phyloP scores from a whole-genome alignment of 306 rosid species.

The Rosa lucieae region DNA sequence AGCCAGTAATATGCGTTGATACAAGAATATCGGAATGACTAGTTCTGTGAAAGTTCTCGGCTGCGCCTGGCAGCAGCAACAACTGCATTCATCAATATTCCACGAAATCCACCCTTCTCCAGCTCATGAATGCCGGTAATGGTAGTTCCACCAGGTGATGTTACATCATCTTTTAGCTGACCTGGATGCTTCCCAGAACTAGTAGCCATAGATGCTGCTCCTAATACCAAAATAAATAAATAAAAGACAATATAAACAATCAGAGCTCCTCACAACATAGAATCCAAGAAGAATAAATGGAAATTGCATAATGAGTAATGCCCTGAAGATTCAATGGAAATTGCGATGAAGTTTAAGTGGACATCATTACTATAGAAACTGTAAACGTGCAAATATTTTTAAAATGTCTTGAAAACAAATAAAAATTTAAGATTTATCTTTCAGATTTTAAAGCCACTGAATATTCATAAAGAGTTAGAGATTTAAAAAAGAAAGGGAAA shows the following conservation, averaged over 20 bases:
- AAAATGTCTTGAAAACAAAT: background rate
- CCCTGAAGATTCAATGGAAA: no score
- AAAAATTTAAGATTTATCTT: no score
- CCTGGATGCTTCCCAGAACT: conserved; percentile 72
- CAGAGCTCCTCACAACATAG: no score
- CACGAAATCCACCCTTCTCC: conserved; percentile 89
- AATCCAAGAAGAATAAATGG: no score
- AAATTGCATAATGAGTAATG: no score
- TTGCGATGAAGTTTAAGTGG: background rate
- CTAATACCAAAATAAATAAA: conserved; percentile 52
- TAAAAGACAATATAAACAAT: background rate
- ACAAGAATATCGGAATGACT: background rate
- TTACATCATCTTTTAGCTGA: conserved; percentile 80
- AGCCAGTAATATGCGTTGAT: background rate
- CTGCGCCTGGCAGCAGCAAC: conserved; percentile 74
- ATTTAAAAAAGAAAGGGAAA: background rate
- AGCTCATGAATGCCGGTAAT: conserved; percentile 81
- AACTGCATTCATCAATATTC: conserved; percentile 80
- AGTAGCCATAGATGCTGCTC: conserved; percentile 81
- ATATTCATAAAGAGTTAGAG: background rate
- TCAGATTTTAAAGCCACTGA: background rate
- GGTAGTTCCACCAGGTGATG: conserved; percentile 89
- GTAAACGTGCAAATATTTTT: background rate
- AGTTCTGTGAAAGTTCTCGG: conserved; percentile 52
- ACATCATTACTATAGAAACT: background rate